These are phyloP conservation scores for Tolypocladium paradoxum DNA, from an alignment of 2,329 filamentous ascomycete genomes.

Conservation along the genomic window DNA sequence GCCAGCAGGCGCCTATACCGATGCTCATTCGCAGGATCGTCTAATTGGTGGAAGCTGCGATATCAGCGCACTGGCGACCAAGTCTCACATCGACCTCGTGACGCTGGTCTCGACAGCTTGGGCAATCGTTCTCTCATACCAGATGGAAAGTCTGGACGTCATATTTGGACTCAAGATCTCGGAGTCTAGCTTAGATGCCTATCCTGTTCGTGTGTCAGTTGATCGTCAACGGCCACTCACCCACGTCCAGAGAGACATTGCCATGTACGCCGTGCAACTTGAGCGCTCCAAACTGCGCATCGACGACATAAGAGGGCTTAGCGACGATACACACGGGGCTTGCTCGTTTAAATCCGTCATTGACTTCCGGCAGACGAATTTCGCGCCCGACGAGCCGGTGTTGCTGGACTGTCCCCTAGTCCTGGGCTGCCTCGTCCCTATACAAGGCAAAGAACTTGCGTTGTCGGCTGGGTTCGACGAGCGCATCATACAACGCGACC, in stretches of 20 bases:
- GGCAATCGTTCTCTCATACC: neutral
- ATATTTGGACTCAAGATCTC: neutral
- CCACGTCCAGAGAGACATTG: neutral
- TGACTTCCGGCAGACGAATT: neutral
- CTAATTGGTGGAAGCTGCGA: neutral
- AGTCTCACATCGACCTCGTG: neutral
- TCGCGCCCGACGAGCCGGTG: neutral
- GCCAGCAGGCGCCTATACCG: neutral
- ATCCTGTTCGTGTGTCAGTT: neutral
- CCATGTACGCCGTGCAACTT: neutral
- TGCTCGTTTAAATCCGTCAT: neutral
- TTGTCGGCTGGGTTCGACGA: neutral
- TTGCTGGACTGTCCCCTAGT: neutral
- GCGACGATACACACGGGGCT: neutral
- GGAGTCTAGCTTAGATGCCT: neutral
- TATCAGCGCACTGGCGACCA: neutral
- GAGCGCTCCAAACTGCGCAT: neutral
- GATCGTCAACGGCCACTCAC: neutral
- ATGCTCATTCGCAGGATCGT: neutral
- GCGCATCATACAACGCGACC: neutral
- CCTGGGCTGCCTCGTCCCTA: neutral
- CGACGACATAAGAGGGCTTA: neutral
- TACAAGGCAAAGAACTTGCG: neutral
- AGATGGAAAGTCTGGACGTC: neutral
- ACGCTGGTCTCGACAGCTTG: neutral